These are phyloP conservation scores for Hypoxylon subgilvum DNA, from an alignment of 495 filamentous ascomycete genomes.

Conservation along the genomic window DNA sequence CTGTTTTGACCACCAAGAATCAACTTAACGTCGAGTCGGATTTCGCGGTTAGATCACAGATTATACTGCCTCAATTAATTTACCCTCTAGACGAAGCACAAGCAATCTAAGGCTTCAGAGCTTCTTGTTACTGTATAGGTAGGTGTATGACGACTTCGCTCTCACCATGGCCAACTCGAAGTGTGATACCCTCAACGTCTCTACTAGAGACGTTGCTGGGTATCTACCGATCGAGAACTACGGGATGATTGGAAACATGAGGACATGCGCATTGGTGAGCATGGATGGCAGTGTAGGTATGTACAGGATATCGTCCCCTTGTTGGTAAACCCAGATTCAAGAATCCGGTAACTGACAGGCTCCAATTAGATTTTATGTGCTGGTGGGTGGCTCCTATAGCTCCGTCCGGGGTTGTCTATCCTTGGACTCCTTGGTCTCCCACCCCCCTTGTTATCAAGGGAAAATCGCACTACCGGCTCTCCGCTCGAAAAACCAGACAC, in stretches of 20 bases:
- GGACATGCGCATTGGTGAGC: slow-evolving; percentile 74
- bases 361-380: slow-evolving; percentile 68
- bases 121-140: neutral
- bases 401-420: neutral
- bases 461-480: neutral
- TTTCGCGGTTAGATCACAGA: no score
- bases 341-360: slow-evolving; percentile 7
- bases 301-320: neutral
- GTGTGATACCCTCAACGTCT: slow-evolving; percentile 38
- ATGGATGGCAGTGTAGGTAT: slow-evolving; percentile 66
- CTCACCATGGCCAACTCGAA: slow-evolving; percentile 28
- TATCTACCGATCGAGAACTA: slow-evolving; percentile 77
- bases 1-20: no score
- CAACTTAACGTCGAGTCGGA: no score
- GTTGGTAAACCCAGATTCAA: neutral
- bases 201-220: slow-evolving; percentile 40
- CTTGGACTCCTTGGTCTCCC: neutral
- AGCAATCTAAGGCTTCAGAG: neutral
- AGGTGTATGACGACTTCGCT: neutral
- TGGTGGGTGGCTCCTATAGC: slow-evolving; percentile 54
- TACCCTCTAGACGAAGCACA: neutral
- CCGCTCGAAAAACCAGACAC: no score
- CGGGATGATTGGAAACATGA: slow-evolving; percentile 78
- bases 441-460: no score
- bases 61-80: neutral